These are phyloP conservation scores for Candida dubliniensis DNA, from an alignment of 1,139 yeast species.

Conservation along the genomic window DNA sequence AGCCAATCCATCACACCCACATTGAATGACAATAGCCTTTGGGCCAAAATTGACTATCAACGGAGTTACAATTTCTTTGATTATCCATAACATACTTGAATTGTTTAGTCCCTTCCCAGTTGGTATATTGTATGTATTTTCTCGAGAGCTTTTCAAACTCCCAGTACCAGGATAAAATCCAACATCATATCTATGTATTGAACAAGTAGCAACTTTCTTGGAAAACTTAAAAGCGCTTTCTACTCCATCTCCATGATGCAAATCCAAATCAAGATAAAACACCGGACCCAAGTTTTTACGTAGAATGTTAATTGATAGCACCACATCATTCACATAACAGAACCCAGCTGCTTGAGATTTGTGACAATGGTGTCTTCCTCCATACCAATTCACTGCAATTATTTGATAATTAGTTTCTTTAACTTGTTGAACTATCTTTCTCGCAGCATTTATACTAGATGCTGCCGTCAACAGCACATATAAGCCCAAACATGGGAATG, in stretches of 20 bases:
- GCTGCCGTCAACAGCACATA: slow-evolving; percentile 58
- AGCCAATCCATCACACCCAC: slow-evolving; percentile 72
- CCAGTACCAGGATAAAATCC: slow-evolving; percentile 83
- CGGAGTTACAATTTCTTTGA: slow-evolving; percentile 46
- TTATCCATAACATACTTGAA: slow-evolving; percentile 33
- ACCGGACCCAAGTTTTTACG: slow-evolving; percentile 49
- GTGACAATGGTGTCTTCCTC: slow-evolving; percentile 75
- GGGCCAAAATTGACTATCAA: slow-evolving; percentile 41
- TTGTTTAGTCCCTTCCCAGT: slow-evolving; percentile 58
- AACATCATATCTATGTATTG: slow-evolving; percentile 61
- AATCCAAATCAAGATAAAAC: slow-evolving; percentile 67
- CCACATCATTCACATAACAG: slow-evolving; percentile 72
- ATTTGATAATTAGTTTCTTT: slow-evolving; percentile 15
- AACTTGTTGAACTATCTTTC: slow-evolving; percentile 17
- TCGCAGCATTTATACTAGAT: slow-evolving; percentile 55
- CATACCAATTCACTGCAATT: slow-evolving; percentile 70
- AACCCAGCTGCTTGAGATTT: slow-evolving; percentile 64
- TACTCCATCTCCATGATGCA: slow-evolving; percentile 84
- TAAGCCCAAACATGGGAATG: slow-evolving; percentile 52
- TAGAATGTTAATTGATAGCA: slow-evolving; percentile 49
- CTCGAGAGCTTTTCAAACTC: slow-evolving; percentile 24
- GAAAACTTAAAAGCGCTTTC: slow-evolving; percentile 63
- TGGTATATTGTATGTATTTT: slow-evolving; percentile 55
- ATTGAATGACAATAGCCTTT: slow-evolving; percentile 58
- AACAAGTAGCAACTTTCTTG: slow-evolving; percentile 57